Percentiles rank a stretch among this genome's conserved stretches.
phyloP scores from a whole-genome alignment of 768 basidiomycete species.

The Kwoniella pini region DNA sequence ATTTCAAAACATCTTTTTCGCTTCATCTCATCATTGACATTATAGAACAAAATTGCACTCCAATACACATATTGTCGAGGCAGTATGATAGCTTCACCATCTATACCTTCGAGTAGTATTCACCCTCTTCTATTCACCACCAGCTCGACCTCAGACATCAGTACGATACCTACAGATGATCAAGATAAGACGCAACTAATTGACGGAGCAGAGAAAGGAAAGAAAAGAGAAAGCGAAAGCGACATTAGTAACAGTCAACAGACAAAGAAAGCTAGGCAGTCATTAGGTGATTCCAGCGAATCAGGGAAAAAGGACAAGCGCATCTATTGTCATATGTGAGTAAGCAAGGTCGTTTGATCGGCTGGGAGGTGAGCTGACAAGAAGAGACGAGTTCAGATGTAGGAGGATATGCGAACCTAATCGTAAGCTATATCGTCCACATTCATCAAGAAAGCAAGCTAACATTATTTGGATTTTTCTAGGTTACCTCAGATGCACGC shows the following conservation, averaged over 20 bases:
- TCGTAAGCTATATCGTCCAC: slow-evolving; percentile 4
- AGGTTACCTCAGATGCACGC: slow-evolving; percentile 4
- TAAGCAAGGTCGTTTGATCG: neutral
- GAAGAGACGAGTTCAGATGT: neutral
- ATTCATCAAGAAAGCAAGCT: no score
- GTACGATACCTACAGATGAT: slow-evolving; percentile 5
- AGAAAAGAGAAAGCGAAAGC: slow-evolving; percentile 10
- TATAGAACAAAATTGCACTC: no score
- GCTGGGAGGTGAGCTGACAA: neutral
- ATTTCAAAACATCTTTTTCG: no score
- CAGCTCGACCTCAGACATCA: slow-evolving; percentile 7
- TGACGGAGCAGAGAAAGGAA: neutral
- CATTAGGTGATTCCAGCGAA: neutral
- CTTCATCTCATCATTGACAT: no score
- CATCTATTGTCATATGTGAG: slow-evolving; percentile 13
- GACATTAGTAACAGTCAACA: neutral
- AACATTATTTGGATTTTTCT: no score
- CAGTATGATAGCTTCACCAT: no score
- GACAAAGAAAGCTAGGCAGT: slow-evolving; percentile 2
- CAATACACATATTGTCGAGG: no score
- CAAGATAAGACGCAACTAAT: neutral
- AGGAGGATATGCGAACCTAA: slow-evolving; percentile 1
- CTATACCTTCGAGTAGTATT: no score
- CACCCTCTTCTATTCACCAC: no score
- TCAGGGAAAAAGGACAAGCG: slow-evolving; percentile 1